Percentiles rank a stretch among this genome's conserved stretches.
These are phyloP conservation scores for Delonix regia DNA, from an alignment of 306 rosid genomes.

Conservation along the genomic window DNA sequence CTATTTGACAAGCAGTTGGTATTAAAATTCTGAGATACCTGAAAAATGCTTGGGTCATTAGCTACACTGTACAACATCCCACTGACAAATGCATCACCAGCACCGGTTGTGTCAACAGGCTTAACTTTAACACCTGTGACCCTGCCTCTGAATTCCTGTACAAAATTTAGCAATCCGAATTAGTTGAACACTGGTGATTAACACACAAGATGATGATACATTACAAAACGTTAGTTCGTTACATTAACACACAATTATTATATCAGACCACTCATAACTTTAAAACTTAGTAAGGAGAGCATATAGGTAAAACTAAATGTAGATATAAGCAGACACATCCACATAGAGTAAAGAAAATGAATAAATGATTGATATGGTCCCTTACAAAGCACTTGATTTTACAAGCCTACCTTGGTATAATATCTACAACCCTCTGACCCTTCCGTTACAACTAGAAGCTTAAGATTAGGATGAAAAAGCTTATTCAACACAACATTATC, in stretches of 20 bases:
- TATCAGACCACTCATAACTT: not conserved
- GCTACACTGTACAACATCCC: slow-evolving; percentile 74
- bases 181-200: not conserved
- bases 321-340: not conserved
- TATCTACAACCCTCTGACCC: slow-evolving; percentile 84
- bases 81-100: slow-evolving; percentile 95
- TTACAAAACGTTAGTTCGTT: not conserved
- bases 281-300: not conserved
- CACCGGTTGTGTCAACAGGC: slow-evolving; percentile 92
- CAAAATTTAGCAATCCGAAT: slow-evolving; percentile 30
- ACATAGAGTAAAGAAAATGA: slow-evolving; percentile 12
- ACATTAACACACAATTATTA: not conserved
- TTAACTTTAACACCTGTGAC: slow-evolving; percentile 75
- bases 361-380: slow-evolving; percentile 4
- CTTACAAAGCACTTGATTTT: slow-evolving; percentile 9
- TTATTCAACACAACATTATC: slow-evolving; percentile 72
- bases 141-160: slow-evolving; percentile 79
- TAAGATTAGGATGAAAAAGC: slow-evolving; percentile 75
- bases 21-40: slow-evolving; percentile 49
- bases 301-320: not conserved
- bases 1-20: slow-evolving; percentile 15
- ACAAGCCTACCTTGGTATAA: slow-evolving; percentile 64
- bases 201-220: not conserved
- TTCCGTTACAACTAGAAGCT: slow-evolving; percentile 74
- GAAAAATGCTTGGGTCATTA: slow-evolving; percentile 55